Evolutionary conservation across 2,329 filamentous ascomycete genomes (phyloP).

Genomic region (Lachnellula arida): DNA sequence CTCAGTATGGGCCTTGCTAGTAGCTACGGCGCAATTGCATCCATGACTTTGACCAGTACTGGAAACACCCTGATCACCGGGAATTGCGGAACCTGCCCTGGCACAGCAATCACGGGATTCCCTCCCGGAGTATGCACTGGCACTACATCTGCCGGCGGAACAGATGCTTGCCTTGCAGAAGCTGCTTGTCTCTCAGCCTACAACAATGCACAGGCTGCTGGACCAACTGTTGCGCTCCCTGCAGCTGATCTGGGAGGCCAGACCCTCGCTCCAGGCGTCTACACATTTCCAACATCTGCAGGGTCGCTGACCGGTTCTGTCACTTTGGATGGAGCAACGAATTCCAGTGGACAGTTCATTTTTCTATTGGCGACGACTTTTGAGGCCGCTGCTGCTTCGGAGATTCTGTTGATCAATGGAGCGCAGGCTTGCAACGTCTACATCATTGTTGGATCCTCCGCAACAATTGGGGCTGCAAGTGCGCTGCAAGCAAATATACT

Average conservation of each 20-base stretch:
- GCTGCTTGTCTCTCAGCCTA: conserved; percentile 12
- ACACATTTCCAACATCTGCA: conserved; percentile 5
- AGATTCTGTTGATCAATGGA: conserved; percentile 14
- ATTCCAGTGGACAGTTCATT: conserved; percentile 16
- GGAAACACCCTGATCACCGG: conserved; percentile 8
- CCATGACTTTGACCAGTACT: conserved; percentile 4
- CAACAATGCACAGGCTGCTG: conserved; percentile 4
- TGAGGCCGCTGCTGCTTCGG: conserved; percentile 6
- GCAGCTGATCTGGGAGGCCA: conserved; percentile 5
- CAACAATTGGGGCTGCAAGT: conserved; percentile 5
- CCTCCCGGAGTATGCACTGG: conserved; percentile 7
- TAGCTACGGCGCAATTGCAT: conserved; percentile 7
- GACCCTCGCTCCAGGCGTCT: conserved; percentile 8
- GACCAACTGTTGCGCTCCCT: conserved; percentile 1
- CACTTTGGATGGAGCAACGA: conserved; percentile 14
- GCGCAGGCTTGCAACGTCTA: conserved; percentile 21
- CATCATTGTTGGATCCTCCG: conserved; percentile 18
- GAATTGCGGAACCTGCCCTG: conserved; percentile 10
- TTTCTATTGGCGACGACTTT: conserved; percentile 16
- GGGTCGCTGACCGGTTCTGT: not conserved
- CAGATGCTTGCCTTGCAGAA: conserved; percentile 7
- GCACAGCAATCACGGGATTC: conserved; percentile 11
- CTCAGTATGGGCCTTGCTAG: conserved; percentile 6
- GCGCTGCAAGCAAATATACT: conserved; percentile 8
- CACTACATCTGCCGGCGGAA: conserved; percentile 4